These are phyloP conservation scores for Russula brevipes DNA, from an alignment of 768 basidiomycete species.

Conservation along the genomic window DNA sequence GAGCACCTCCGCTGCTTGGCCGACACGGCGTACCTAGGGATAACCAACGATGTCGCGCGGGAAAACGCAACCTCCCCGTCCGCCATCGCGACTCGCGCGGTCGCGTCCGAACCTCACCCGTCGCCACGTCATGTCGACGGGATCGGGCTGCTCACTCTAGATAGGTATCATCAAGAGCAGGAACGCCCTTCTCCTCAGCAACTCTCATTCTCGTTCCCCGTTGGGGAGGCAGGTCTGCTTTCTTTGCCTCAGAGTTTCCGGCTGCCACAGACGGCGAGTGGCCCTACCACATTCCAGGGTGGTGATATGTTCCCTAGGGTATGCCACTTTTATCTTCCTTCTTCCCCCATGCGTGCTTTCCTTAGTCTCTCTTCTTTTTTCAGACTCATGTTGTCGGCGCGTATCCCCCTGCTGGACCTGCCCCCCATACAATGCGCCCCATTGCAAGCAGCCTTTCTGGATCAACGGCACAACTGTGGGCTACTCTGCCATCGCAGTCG, in stretches of 20 bases:
- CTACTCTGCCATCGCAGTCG: neutral
- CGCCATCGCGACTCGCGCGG: neutral
- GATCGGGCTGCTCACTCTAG: neutral
- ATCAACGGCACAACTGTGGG: neutral
- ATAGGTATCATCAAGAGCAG: neutral
- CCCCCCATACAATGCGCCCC: neutral
- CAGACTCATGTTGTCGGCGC: neutral
- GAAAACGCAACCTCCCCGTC: neutral
- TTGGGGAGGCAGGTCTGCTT: neutral
- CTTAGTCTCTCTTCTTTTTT: neutral
- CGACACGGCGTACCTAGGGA: conserved; percentile 10
- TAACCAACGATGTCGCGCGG: neutral
- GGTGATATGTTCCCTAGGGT: neutral
- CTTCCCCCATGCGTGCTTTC: neutral
- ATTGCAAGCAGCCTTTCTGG: neutral
- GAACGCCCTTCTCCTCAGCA: too few relatives aligned
- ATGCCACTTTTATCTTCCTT: neutral
- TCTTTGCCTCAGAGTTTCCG: neutral
- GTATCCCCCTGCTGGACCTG: neutral
- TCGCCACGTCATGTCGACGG: neutral
- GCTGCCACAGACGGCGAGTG: neutral
- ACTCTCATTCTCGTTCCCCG: neutral
- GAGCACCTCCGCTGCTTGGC: conserved; percentile 28
- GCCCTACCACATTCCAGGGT: neutral
- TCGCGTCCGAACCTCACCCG: neutral